Evolutionary conservation across 1,139 yeast genomes (phyloP).

Genomic region (Nakaseomyces uthaithaninus): DNA sequence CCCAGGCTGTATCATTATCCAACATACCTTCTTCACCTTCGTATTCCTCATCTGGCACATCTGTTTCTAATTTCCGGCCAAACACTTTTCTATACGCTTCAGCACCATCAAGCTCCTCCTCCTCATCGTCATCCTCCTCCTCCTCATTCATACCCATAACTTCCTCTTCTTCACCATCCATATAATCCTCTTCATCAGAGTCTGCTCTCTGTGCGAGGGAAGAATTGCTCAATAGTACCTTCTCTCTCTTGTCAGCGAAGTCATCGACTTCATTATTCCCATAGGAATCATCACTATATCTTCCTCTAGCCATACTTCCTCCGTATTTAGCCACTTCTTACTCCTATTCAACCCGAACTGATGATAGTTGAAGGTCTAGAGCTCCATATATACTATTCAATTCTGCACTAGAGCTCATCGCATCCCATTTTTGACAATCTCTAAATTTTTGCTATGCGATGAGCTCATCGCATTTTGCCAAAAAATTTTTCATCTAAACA

Average conservation of each 20-base stretch:
- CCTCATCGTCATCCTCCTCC: slow-evolving; percentile 32
- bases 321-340: neutral
- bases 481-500: slow-evolving; percentile 2
- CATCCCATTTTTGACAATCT: too few species aligned
- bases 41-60: slow-evolving; percentile 33
- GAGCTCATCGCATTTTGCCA: neutral
- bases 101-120: slow-evolving; percentile 38
- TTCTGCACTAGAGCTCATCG: too few species aligned
- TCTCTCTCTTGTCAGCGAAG: slow-evolving; percentile 59
- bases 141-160: slow-evolving; percentile 37
- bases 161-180: slow-evolving; percentile 44
- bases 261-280: slow-evolving; percentile 63
- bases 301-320: slow-evolving; percentile 8
- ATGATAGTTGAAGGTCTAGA: too few species aligned
- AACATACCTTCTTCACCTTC: slow-evolving; percentile 44
- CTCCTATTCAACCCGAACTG: too few species aligned
- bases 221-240: slow-evolving; percentile 52
- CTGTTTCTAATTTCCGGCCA: slow-evolving; percentile 33
- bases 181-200: slow-evolving; percentile 17
- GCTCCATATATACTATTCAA: neutral
- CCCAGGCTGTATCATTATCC: slow-evolving; percentile 71
- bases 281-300: slow-evolving; percentile 25
- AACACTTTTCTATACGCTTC: slow-evolving; percentile 36
- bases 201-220: slow-evolving; percentile 35
- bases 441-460: neutral